Evolutionary conservation across 2,329 filamentous ascomycete genomes (phyloP), one percentile per base, ranked within the genome.

Genomic region (Trichoderma sp.): DNA sequence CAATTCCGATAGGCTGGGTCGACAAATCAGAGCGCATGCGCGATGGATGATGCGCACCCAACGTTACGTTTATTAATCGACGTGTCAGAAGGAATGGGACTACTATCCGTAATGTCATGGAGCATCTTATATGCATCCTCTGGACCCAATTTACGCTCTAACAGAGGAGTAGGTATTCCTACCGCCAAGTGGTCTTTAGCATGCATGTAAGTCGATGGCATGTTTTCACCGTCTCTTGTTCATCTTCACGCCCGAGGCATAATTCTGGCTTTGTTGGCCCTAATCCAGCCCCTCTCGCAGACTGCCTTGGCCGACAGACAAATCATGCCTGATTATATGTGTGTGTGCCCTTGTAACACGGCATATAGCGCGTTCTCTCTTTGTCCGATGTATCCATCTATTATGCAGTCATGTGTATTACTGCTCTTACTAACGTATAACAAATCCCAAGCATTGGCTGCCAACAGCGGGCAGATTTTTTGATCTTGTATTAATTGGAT

Each of bases 351-450:
- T 24, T 49, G 27, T 58, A 58, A 40, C n/a, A 67, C 37, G 16
- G 19, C 3, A 35, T 24, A 31, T n/a, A 14, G 53, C 33, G 52
- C 21, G 19, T 8, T 27, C 16, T 27, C 24, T 57, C 16, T 57
- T 29, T 59, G 14, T 29, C 19, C 37, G 6, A 24, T 52, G 53
- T 59, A 37, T 37, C 55, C 64, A 52, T 67, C 55, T 67, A 67
- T 67, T 59, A 67, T 58, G 64, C 55, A 37, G 55, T 67, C 53
- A 67, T 59, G 40, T 67, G 61, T 64, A 57, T 7, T 59, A 16
- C 64, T 56, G 61, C 55, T 59, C n/a, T 29, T 58, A 37, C 64
- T 67, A 59, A 67, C 35, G 55, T 33, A 52, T 35, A 57, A 55
- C 40, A 64, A 63, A 63, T 55, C 66, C 47, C 24, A 43, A 29